Evolutionary conservation across 768 basidiomycete genomes (phyloP).

Genomic region (Xanthoconium stramineum): DNA sequence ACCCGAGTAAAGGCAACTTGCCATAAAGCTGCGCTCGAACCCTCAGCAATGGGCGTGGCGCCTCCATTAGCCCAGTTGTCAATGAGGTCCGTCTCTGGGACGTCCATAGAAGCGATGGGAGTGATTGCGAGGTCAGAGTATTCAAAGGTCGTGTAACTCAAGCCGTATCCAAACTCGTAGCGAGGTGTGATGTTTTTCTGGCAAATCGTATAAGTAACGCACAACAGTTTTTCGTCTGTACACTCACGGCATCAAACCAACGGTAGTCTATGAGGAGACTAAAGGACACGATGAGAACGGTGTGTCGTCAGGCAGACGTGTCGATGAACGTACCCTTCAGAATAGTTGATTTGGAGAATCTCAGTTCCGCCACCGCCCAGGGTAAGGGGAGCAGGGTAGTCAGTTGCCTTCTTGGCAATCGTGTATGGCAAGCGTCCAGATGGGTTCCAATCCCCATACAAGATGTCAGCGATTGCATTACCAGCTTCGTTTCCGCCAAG

Average conservation of each 20-base stretch:
- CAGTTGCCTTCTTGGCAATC: conserved; percentile 55
- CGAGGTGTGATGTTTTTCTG: conserved; percentile 72
- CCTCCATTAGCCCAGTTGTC: conserved; percentile 58
- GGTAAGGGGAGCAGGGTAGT: conserved; percentile 47
- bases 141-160: conserved; percentile 80
- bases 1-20: conserved; percentile 17
- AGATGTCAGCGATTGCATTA: conserved; percentile 69
- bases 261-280: conserved; percentile 70
- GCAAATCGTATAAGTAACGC: background rate
- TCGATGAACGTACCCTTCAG: conserved; percentile 38
- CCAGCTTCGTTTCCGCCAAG: conserved; percentile 76
- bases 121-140: conserved; percentile 58
- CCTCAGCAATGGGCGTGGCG: conserved; percentile 50
- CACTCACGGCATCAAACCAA: conserved; percentile 61
- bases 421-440: conserved; percentile 69
- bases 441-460: conserved; percentile 77
- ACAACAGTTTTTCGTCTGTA: background rate
- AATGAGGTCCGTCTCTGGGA: conserved; percentile 31
- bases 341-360: conserved; percentile 56
- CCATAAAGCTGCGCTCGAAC: conserved; percentile 64
- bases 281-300: background rate
- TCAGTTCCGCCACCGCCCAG: conserved; percentile 23
- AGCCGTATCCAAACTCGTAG: conserved; percentile 87
- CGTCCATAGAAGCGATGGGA: conserved; percentile 37
- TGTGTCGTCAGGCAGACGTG: no score